Base-by-base conservation (phyloP, 2,329 filamentous ascomycete genomes). In the Gyromitra esculenta region DNA sequence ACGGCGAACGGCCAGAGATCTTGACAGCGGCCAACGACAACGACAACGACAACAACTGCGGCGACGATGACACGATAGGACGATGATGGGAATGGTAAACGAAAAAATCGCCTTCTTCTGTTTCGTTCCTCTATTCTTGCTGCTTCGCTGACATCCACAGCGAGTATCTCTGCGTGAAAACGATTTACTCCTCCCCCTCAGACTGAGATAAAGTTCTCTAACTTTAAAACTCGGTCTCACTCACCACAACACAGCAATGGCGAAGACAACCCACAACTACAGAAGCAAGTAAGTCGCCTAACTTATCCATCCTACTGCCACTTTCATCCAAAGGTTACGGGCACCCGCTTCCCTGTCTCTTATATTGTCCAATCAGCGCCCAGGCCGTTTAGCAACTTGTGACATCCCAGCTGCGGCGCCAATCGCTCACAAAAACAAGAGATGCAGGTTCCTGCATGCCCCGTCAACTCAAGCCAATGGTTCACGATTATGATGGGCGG, bases 381-480 rank as follows among this genome's bases (percentile, higher is more conserved):
- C 39, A 63, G 64, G 37, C 59, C 59, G 41, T 75, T 70, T 75
- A 31, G 72, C 50, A 75, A 75, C 59, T 75, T 75, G 64, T 75
- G 66, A 70, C 72, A 75, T 70, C 72, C 67, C 59, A 64, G 57
- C 65, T 70, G 57, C 72, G 66, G 72, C 65, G 66, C 72, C 72
- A 75, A 71, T 75, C 72, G 66, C 59, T 71, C 72, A 75, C 72
- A 71, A 75, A 75, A 77, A 39, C 70, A 64, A 74, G 70, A 73
- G 75, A 77, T 75, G 73, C 66, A 71, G 70, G 70, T 77, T 77
- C 75, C 75, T 77, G 69, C 75, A 77, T 77, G 70, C 31, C 65
- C 31, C 57, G 66, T 75, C 72, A 75, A 62, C 72, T 75, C 21
- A 70, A 69, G 59, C 72, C 72, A 75, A 75, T 75, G 50, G 72